phyloP scores from a whole-genome alignment of 2,329 filamentous ascomycete genomes.

The Pseudocercospora eumusae region DNA sequence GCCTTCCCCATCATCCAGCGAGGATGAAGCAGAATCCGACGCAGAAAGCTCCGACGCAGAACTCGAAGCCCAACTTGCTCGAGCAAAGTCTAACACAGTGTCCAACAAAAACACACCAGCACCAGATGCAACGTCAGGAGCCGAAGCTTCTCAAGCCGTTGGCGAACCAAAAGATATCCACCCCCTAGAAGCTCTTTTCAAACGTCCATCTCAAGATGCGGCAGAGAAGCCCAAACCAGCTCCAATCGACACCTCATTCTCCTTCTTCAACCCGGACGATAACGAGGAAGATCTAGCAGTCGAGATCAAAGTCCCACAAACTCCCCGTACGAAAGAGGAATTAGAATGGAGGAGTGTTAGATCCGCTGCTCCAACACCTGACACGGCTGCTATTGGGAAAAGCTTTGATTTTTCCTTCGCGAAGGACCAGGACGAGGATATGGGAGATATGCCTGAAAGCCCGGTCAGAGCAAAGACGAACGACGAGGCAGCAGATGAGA shows the following conservation, averaged over 20 bases:
- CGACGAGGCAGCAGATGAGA: slow-evolving; percentile 15
- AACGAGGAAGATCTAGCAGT: slow-evolving; percentile 46
- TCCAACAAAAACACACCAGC: slow-evolving; percentile 23
- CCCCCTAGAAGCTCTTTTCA: slow-evolving; percentile 90
- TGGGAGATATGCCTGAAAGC: slow-evolving; percentile 24
- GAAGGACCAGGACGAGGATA: slow-evolving; percentile 44
- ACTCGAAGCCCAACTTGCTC: slow-evolving; percentile 23
- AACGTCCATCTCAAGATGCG: slow-evolving; percentile 55
- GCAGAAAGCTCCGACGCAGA: slow-evolving; percentile 19
- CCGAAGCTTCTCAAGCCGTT: slow-evolving; percentile 16
- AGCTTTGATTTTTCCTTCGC: slow-evolving; percentile 54
- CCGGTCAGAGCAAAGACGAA: slow-evolving; percentile 9
- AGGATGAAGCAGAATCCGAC: slow-evolving; percentile 9
- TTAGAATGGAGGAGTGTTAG: slow-evolving; percentile 72
- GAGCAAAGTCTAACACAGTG: slow-evolving; percentile 26
- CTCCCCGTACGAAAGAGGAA: slow-evolving; percentile 79
- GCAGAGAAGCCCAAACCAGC: slow-evolving; percentile 44
- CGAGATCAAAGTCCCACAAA: slow-evolving; percentile 60
- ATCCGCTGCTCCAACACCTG: slow-evolving; percentile 90
- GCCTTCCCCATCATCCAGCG: slow-evolving; percentile 8
- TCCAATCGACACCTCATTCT: slow-evolving; percentile 64
- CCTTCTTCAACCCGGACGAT: slow-evolving; percentile 64
- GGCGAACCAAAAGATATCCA: slow-evolving; percentile 59
- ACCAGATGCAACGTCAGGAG: slow-evolving; percentile 1
- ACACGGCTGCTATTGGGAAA: slow-evolving; percentile 78